Evolutionary conservation across 345 rosid species (phyloP).

Genomic region (Salix koriyanagi): DNA sequence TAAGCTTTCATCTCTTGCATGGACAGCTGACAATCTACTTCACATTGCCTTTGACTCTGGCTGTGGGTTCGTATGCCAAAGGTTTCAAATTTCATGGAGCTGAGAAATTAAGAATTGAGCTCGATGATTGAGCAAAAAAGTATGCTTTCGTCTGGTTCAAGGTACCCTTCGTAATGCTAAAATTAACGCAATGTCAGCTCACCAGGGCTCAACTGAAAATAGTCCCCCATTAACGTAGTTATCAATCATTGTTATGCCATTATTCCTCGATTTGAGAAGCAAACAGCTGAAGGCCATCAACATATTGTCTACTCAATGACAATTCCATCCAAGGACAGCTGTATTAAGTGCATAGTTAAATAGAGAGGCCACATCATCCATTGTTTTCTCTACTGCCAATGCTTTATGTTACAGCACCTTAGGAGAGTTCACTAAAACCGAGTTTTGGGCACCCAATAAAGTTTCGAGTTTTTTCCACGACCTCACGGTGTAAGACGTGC

Average conservation of each 20-base stretch:
- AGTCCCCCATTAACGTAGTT: too few species aligned
- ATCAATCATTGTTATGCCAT: background rate
- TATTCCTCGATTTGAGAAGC: background rate
- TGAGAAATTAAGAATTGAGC: background rate
- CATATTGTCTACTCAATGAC: background rate
- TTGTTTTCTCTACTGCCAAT: background rate
- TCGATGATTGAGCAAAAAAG: too few species aligned
- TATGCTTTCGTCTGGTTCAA: too few species aligned
- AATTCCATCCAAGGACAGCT: background rate
- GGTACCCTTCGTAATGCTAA: too few species aligned
- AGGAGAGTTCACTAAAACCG: background rate
- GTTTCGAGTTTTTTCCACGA: conserved; percentile 8
- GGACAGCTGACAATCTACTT: background rate
- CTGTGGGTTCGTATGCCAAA: background rate
- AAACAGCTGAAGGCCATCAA: background rate
- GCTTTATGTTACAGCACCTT: background rate
- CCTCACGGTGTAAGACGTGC: conserved; percentile 32
- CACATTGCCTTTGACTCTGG: background rate
- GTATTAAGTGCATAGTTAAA: background rate
- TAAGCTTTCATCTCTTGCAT: background rate
- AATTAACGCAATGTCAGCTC: too few species aligned
- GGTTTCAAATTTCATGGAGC: background rate
- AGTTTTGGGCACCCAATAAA: conserved; percentile 19
- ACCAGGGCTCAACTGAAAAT: too few species aligned
- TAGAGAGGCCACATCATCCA: background rate